phyloP scores from a whole-genome alignment of 2,329 filamentous ascomycete species.

The Byssoonygena ceratinophila region DNA sequence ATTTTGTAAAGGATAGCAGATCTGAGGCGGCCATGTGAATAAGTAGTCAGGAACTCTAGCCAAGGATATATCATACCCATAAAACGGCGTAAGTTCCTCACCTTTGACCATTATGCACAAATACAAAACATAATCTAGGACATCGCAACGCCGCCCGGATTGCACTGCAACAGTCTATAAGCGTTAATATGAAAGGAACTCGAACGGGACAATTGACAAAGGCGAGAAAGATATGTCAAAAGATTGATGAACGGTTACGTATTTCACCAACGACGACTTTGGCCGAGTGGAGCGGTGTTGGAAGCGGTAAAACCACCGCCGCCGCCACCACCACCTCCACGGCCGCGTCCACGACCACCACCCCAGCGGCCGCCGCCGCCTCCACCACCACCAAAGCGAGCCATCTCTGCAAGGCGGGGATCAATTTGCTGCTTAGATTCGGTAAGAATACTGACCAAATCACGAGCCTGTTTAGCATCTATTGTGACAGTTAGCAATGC shows the following conservation, averaged over 20 bases:
- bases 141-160: neutral
- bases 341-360: slow-evolving; percentile 55
- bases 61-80: no score
- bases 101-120: neutral
- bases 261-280: slow-evolving; percentile 47
- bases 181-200: neutral
- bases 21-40: neutral
- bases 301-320: slow-evolving; percentile 54
- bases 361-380: slow-evolving; percentile 60
- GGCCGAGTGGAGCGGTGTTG: slow-evolving; percentile 49
- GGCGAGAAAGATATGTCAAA: neutral
- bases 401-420: slow-evolving; percentile 91
- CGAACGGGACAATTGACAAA: neutral
- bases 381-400: slow-evolving; percentile 76
- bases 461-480: slow-evolving; percentile 93
- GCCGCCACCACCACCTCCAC: slow-evolving; percentile 60
- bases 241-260: neutral
- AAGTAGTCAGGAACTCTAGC: neutral
- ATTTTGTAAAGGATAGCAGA: neutral
- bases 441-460: slow-evolving; percentile 81
- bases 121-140: slow-evolving; percentile 1
- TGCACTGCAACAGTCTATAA: slow-evolving; percentile 4
- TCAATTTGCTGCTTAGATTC: slow-evolving; percentile 99
- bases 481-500: slow-evolving; percentile 15
- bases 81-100: no score